Evolutionary conservation across 192 early-diverging fungal genomes (phyloP).

Genomic region (Entomortierella lignicola): DNA sequence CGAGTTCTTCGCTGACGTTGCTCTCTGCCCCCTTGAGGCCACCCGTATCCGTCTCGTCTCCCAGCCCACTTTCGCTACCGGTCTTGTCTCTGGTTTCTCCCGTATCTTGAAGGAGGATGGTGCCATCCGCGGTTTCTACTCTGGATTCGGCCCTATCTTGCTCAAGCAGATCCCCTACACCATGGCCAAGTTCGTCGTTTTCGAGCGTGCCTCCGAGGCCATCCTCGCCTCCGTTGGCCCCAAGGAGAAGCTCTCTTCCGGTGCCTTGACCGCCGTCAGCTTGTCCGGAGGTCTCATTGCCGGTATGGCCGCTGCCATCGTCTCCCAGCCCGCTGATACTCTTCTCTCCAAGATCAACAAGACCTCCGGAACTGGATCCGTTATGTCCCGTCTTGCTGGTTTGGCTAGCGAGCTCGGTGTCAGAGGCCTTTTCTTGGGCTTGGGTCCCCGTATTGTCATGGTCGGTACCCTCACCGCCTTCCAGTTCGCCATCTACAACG

Average conservation of each 20-base stretch:
- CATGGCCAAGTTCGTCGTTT: conserved; percentile 87
- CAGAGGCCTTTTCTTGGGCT: conserved; percentile 71
- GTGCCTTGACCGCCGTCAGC: conserved; percentile 65
- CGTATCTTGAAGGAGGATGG: conserved; percentile 79
- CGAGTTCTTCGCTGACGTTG: conserved; percentile 86
- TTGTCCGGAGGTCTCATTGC: conserved; percentile 73
- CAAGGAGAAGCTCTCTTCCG: conserved; percentile 61
- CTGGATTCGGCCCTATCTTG: conserved; percentile 84
- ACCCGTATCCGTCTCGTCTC: conserved; percentile 85
- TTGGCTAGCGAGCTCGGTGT: conserved; percentile 67
- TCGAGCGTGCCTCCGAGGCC: conserved; percentile 65
- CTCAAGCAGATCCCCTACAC: conserved; percentile 88
- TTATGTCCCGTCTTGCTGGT: conserved; percentile 64
- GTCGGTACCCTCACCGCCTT: conserved; percentile 73
- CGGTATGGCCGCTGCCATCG: conserved; percentile 74
- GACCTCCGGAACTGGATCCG: conserved; percentile 70
- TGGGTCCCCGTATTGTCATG: conserved; percentile 77
- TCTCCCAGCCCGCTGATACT: conserved; percentile 78
- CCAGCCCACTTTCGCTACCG: conserved; percentile 76
- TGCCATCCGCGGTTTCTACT: conserved; percentile 79
- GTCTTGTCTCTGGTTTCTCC: conserved; percentile 72
- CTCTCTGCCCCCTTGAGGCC: conserved; percentile 82
- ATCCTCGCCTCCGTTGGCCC: conserved; percentile 61
- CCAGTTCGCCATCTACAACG: conserved; percentile 75
- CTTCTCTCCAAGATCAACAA: conserved; percentile 82